phyloP scores from a whole-genome alignment of 805 yeast species.

The Wickerhamiella azyma region DNA sequence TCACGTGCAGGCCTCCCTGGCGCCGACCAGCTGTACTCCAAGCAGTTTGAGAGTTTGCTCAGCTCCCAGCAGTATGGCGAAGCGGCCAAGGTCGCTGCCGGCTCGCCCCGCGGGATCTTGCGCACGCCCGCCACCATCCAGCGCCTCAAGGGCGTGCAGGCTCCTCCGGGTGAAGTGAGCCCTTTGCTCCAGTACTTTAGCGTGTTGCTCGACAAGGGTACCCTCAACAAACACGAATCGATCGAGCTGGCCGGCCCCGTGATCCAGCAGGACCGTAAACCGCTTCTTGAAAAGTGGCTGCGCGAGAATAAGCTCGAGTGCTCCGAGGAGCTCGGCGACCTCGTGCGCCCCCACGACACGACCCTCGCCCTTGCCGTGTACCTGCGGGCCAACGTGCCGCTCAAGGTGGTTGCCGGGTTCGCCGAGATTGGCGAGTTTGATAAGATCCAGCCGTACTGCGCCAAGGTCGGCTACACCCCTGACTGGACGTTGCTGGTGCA shows the following conservation, averaged over 20 bases:
- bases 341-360: slow-evolving; percentile 76
- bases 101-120: slow-evolving; percentile 63
- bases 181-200: slow-evolving; percentile 90
- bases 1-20: slow-evolving; percentile 96
- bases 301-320: slow-evolving; percentile 86
- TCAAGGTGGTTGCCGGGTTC: slow-evolving; percentile 79
- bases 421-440: slow-evolving; percentile 96
- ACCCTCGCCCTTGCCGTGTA: slow-evolving; percentile 84
- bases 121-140: slow-evolving; percentile 91
- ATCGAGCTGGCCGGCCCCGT: slow-evolving; percentile 92
- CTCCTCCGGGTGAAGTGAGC: slow-evolving; percentile 87
- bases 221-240: slow-evolving; percentile 84
- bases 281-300: slow-evolving; percentile 89
- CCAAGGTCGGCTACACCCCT: slow-evolving; percentile 77
- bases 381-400: slow-evolving; percentile 64
- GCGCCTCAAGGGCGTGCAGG: slow-evolving; percentile 77
- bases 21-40: slow-evolving; percentile 80
- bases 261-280: slow-evolving; percentile 86
- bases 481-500: slow-evolving; percentile 83
- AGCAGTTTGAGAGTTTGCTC: slow-evolving; percentile 79
- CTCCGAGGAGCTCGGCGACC: slow-evolving; percentile 96
- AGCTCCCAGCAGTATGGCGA: slow-evolving; percentile 74
- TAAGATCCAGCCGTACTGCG: slow-evolving; percentile 86
- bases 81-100: slow-evolving; percentile 96
- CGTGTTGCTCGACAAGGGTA: slow-evolving; percentile 80